Evolutionary conservation across 2,329 filamentous ascomycete species (phyloP), one percentile per base, ranked within the genome.

Genomic region (Fusarium sp.): DNA sequence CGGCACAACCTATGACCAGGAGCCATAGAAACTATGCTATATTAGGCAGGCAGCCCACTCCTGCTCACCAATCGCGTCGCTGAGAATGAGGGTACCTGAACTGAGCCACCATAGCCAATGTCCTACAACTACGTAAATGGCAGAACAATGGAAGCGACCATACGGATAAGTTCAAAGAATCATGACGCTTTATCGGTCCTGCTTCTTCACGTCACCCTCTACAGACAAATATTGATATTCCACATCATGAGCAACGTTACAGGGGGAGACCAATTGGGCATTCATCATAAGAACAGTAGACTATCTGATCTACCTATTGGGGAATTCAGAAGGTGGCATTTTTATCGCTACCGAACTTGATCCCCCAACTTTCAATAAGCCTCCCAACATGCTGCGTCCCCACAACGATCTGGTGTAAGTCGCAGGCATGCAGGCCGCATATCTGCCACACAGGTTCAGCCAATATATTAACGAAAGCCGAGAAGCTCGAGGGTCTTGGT

Each of bases 21-120:
- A 25, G 46, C 55, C 68, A 56, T n/a, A 11, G 18, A n/a, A 12
- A n/a, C 34, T 37, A 37, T 37, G n/a, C 18, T n/a, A 37, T 45
- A 71, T 61, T 49, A 28, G 68, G 68, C 63, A 71, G 68, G 68
- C 55, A 40, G 30, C 18, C 63, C 46, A 46, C 47, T 46, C n/a
- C 28, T 14, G 13, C 45, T 40, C 37, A 20, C 68, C 63, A 71
- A 70, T 68, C 68, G 51, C 41, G 42, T 61, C 58, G 59, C 42
- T 43, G 18, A 55, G 37, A 62, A 70, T 32, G 42, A 66, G 49
- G 46, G 49, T 68, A 49, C 54, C 50, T 70, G 49, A 30, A 55
- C 27, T 49, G 34, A 62, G 50, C 42, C 54, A 34, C 20, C 9
- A 45, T n/a, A 23, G 48, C 50, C 40, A 27, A 53, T 68, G 67